A percentile compares a stretch with the other conserved stretches of the same genome.
phyloP scores from a whole-genome alignment of 139 green algal species.

The Zygnema cylindricum region DNA sequence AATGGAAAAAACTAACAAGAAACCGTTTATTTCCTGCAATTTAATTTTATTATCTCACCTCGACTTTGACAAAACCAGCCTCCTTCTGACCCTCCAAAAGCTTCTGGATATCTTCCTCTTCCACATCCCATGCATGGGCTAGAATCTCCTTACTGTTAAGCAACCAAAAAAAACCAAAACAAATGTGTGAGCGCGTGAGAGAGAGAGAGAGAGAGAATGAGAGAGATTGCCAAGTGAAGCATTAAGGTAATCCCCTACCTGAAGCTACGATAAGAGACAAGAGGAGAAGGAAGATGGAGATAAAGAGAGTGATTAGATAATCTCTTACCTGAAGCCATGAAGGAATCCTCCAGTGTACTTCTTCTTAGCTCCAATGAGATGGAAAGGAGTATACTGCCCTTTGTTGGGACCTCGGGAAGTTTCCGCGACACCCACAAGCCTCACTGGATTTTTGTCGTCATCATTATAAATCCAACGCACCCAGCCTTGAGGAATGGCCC shows the following conservation, averaged over 20 bases:
- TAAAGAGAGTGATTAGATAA: no score
- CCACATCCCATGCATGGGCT: slow-evolving; percentile 45
- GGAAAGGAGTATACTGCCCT: slow-evolving; percentile 46
- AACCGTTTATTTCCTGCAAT: no score
- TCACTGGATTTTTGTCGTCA: slow-evolving; percentile 23
- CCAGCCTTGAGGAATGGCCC: slow-evolving; percentile 28
- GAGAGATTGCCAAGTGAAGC: neutral
- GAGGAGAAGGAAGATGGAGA: no score
- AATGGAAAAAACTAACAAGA: no score
- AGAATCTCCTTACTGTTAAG: slow-evolving; percentile 33
- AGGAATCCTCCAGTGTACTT: slow-evolving; percentile 43
- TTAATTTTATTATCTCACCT: no score
- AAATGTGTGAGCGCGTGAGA: no score
- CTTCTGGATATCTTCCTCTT: slow-evolving; percentile 41
- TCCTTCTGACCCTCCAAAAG: slow-evolving; percentile 45
- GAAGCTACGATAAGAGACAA: no score
- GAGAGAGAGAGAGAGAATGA: neutral
- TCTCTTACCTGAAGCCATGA: slow-evolving; percentile 50
- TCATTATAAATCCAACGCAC: slow-evolving; percentile 36
- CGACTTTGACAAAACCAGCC: slow-evolving; percentile 36
- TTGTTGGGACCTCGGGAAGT: slow-evolving; percentile 31
- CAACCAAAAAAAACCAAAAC: neutral
- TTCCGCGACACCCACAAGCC: slow-evolving; percentile 16
- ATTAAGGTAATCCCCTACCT: no score
- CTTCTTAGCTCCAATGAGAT: slow-evolving; percentile 46